These are phyloP conservation scores for Wakefieldia striispora DNA, from an alignment of 768 basidiomycete species.

Conservation along the genomic window DNA sequence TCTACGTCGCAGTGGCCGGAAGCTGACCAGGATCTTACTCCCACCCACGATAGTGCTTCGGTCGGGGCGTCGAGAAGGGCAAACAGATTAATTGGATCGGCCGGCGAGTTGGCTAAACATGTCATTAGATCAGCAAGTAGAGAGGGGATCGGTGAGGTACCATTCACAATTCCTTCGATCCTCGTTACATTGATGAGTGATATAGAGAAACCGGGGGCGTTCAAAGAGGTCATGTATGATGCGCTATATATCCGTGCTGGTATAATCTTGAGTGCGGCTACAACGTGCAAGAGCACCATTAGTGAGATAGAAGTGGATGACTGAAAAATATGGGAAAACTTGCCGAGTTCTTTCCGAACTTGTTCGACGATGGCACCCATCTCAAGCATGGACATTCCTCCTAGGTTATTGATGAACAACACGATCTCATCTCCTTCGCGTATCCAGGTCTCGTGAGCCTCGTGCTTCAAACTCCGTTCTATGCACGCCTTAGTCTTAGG, in stretches of 20 bases:
- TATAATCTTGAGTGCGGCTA: conserved; percentile 31
- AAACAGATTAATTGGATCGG: conserved; percentile 21
- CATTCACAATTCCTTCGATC: conserved; percentile 12
- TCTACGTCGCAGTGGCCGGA: background rate
- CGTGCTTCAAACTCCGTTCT: conserved; percentile 1
- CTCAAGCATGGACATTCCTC: conserved; percentile 50
- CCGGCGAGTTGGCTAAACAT: conserved; percentile 14
- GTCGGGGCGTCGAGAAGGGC: conserved; percentile 43
- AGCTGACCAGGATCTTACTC: conserved; percentile 33
- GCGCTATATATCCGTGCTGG: conserved; percentile 46
- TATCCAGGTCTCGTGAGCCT: conserved; percentile 12
- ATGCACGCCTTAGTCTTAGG: background rate
- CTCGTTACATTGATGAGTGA: conserved; percentile 48
- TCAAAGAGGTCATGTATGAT: conserved; percentile 58
- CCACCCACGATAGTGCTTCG: conserved; percentile 42
- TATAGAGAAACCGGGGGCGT: conserved; percentile 58
- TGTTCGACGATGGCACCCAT: conserved; percentile 51
- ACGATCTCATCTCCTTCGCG: conserved; percentile 33
- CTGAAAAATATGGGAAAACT: conserved; percentile 9
- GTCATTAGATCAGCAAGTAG: background rate
- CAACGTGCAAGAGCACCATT: background rate
- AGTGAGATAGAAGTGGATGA: background rate
- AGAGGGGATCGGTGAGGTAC: background rate
- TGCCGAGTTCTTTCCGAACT: conserved; percentile 41
- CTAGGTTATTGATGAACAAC: conserved; percentile 55